These are phyloP conservation scores for Olyra latifolia DNA, from an alignment of 176 grass and related monocot species.

Conservation along the genomic window DNA sequence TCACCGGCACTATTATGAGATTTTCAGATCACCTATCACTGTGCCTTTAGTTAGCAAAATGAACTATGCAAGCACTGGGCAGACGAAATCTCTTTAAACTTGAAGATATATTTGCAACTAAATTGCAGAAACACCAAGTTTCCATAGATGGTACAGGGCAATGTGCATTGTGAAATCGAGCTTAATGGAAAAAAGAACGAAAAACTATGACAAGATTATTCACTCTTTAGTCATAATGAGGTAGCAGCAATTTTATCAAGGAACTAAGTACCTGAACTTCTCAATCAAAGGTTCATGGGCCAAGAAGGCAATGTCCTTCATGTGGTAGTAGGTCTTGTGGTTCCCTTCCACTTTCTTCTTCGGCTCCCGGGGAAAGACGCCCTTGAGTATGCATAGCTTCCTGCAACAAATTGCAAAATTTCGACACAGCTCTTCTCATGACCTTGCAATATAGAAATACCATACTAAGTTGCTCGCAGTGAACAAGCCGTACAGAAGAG, in stretches of 20 bases:
- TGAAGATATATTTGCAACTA: neutral
- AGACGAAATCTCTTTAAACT: neutral
- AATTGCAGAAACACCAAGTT: neutral
- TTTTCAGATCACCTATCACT: neutral
- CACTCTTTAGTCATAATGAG: neutral
- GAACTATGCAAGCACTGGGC: neutral
- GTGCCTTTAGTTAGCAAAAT: neutral
- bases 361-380: slow-evolving; percentile 73
- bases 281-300: slow-evolving; percentile 75
- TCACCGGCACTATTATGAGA: neutral
- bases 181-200: neutral
- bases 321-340: slow-evolving; percentile 94
- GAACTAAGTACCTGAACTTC: slow-evolving; percentile 66
- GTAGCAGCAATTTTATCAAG: neutral
- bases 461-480: neutral
- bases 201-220: neutral
- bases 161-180: neutral
- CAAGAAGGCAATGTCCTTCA: slow-evolving; percentile 86
- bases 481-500: neutral
- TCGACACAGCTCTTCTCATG: neutral
- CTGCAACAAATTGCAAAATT: slow-evolving; percentile 35
- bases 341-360: slow-evolving; percentile 98
- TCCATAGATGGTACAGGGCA: neutral
- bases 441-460: neutral
- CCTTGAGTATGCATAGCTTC: slow-evolving; percentile 99